phyloP scores from a whole-genome alignment of 139 green algal genomes.

The Chlorella sp. region DNA sequence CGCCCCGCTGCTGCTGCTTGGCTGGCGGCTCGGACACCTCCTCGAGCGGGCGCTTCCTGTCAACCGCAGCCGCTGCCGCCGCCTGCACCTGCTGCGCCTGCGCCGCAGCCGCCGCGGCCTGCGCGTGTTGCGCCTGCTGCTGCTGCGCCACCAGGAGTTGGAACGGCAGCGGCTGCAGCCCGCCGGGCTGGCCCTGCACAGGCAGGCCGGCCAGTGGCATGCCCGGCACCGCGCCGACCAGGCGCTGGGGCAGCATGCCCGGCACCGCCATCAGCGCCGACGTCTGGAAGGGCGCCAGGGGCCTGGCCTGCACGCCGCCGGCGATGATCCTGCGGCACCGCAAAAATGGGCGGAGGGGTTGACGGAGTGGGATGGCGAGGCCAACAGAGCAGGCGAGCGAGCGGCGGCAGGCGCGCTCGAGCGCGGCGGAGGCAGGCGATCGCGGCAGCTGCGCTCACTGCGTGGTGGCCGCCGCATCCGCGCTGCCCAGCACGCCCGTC shows the following conservation, averaged over 20 bases:
- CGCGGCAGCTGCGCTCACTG: conserved; percentile 6
- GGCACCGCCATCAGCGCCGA: no score
- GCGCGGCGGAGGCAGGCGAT: not conserved
- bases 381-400: no score
- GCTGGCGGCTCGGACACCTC: not conserved
- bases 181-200: not conserved
- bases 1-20: conserved; percentile 17
- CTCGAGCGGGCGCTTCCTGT: conserved; percentile 27
- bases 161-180: not conserved
- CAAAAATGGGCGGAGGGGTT: no score
- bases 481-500: conserved; percentile 46
- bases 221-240: not conserved
- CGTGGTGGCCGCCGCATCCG: conserved; percentile 8
- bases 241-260: not conserved
- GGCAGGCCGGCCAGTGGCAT: not conserved
- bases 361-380: no score
- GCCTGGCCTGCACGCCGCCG: no score
- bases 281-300: no score
- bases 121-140: not conserved
- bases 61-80: conserved; percentile 1
- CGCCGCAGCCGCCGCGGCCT: conserved; percentile 19
- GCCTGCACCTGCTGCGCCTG: conserved; percentile 11
- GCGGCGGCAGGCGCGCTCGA: no score
- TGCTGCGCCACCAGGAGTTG: not conserved
- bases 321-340: no score